Base-by-base conservation (phyloP, 805 yeast genomes). In the Candida chilensis region DNA sequence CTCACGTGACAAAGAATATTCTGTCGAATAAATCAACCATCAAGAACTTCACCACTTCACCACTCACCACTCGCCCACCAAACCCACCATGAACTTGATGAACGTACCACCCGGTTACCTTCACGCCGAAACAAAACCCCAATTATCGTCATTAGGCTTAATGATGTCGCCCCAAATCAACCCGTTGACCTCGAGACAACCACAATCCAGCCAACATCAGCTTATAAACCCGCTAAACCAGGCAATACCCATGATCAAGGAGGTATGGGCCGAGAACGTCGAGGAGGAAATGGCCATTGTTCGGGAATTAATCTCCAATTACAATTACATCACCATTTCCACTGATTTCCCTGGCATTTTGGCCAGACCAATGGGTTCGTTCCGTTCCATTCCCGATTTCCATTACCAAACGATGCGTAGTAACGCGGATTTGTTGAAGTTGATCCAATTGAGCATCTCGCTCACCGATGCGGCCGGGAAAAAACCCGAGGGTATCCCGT, bases 261-360 rank as follows among this genome's bases (percentile, higher is more conserved):
- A 83, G 39, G 92, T 83, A 17, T 81, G 90, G 87, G 64, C 59
- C 21, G 73, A 69, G 32, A 82, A 81, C 46, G 56, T 83, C 38
- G 78, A 78, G 40, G 64, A 67, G 32, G 92, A 81, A 45, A 74
- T 81, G 52, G 69, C 66, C 35, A 54, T 68, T 9, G 70, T 82
- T 30, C 65, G 87, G 37, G 66, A 68, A 31, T 60, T 80, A 18
- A 62, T 77, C 25, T 70, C 63, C 31, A 69, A 68, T 35, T 77
- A 69, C 42, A 70, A 75, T 32, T 62, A 66, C 40, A 70, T 81
- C 16, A 70, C 84, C 3, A 71, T 87, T 35, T 88, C 87, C 42
- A 87, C 94, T 28, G 97, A 92, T 52, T 87, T 92, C 48, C 96
- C 96, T 0, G 98, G 98, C 0, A 84, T 94, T 15, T 80, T 90